Percentiles rank a stretch among this genome's conserved stretches.
Conservation (phyloP, 1,284 basidiomycete genomes). For the Apiotrichum veenhuisii region DNA sequence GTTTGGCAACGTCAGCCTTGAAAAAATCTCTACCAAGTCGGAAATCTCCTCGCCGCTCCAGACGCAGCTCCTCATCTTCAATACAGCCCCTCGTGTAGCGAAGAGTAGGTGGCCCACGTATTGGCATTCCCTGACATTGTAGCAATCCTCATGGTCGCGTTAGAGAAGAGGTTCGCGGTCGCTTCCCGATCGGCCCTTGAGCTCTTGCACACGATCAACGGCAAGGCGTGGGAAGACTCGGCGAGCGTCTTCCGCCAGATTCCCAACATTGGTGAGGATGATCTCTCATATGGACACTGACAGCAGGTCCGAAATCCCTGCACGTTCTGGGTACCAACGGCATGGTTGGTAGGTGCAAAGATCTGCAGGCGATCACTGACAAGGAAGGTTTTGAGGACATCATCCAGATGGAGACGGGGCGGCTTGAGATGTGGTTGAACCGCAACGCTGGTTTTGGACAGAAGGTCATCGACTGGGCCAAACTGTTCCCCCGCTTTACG, state of each 20-base stretch:
- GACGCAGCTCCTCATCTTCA: constrained; percentile 34
- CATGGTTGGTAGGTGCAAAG: constrained; percentile 21
- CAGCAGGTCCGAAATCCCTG: constrained; percentile 38
- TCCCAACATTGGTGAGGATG: constrained; percentile 21
- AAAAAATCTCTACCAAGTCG: constrained; percentile 23
- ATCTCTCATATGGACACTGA: neutral
- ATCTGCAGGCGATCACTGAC: neutral
- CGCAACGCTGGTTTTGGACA: constrained; percentile 25
- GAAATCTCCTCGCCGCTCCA: constrained; percentile 28
- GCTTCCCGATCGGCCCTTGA: constrained; percentile 30
- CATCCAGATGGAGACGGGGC: constrained; percentile 13
- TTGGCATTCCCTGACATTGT: neutral
- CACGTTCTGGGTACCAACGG: constrained; percentile 22
- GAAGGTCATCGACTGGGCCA: constrained; percentile 18
- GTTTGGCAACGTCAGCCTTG: constrained; percentile 39
- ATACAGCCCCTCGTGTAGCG: constrained; percentile 36
- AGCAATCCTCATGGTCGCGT: constrained; percentile 38
- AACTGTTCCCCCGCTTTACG: constrained; percentile 22
- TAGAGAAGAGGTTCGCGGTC: constrained; percentile 26
- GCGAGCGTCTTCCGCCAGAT: constrained; percentile 43
- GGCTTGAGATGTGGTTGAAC: constrained; percentile 29
- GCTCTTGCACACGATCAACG: constrained; percentile 33
- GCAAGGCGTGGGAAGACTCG: constrained; percentile 46
- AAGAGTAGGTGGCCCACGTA: constrained; percentile 20
- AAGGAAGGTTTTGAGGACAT: constrained; percentile 28